A percentile compares a stretch with the other conserved stretches of the same genome.
Conservation (phyloP, 306 rosid species). For the Cicer cuneatum region DNA sequence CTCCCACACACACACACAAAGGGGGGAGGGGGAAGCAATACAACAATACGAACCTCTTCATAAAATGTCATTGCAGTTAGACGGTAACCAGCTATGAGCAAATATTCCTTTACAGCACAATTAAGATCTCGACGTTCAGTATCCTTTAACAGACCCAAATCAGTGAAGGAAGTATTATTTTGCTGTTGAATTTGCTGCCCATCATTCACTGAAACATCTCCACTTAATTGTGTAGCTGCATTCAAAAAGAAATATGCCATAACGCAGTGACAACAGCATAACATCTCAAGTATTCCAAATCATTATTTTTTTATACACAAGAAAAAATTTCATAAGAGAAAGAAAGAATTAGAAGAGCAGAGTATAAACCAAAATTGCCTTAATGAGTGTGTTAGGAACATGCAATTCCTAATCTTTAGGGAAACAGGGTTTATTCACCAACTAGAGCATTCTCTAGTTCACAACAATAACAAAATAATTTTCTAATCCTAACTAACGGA, state of each 20-base stretch:
- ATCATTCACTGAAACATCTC: slow-evolving; percentile 51
- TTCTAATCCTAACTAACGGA: no score
- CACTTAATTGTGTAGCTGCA: slow-evolving; percentile 55
- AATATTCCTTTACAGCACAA: slow-evolving; percentile 93
- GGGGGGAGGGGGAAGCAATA: no score
- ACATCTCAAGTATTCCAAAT: slow-evolving; percentile 30
- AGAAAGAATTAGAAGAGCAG: slow-evolving; percentile 32
- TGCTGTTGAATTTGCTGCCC: slow-evolving; percentile 58
- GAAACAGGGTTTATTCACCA: no score
- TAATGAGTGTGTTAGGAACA: no score
- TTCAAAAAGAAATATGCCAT: slow-evolving; percentile 35
- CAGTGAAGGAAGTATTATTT: slow-evolving; percentile 60
- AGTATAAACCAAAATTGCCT: slow-evolving; percentile 34
- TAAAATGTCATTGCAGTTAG: slow-evolving; percentile 98
- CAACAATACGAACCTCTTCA: slow-evolving; percentile 75
- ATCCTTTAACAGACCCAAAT: slow-evolving; percentile 86
- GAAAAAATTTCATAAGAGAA: slow-evolving; percentile 6
- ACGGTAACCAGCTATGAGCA: slow-evolving; percentile 92
- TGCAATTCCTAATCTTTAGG: no score
- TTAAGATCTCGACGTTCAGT: slow-evolving; percentile 85
- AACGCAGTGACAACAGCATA: slow-evolving; percentile 2
- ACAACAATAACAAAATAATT: no score
- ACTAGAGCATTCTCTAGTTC: no score
- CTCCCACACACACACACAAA: no score
- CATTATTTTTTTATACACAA: slow-evolving; percentile 13